Conservation (phyloP, 257 asterid species). For the Scutellaria barbata region DNA sequence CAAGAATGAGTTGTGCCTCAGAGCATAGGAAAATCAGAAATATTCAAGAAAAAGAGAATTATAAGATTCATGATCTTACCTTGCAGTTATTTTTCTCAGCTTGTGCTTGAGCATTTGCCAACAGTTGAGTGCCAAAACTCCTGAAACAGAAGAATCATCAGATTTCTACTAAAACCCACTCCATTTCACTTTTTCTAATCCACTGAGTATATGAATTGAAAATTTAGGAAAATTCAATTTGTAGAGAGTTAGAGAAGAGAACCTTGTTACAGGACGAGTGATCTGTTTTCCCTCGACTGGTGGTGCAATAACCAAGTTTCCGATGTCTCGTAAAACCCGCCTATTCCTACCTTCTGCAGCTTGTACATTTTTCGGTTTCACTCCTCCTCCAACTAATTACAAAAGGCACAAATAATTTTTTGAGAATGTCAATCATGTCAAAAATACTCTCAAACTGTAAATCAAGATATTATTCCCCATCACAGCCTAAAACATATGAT, state of each 20-base stretch:
- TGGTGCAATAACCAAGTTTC: constrained; percentile 57
- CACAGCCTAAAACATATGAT: too few species aligned
- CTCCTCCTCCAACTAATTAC: constrained; percentile 47
- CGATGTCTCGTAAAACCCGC: constrained; percentile 73
- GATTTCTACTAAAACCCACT: background rate
- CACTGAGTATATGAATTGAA: too few species aligned
- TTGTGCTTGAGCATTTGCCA: constrained; percentile 45
- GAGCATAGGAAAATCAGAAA: background rate
- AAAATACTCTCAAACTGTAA: constrained; percentile 1
- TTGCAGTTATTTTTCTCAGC: constrained; percentile 44
- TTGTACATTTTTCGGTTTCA: constrained; percentile 52
- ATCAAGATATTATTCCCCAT: background rate
- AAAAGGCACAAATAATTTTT: background rate
- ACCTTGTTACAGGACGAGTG: constrained; percentile 48
- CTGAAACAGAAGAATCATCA: constrained; percentile 30
- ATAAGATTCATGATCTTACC: constrained; percentile 26
- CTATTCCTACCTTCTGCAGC: constrained; percentile 52
- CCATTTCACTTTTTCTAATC: too few species aligned
- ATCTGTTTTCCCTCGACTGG: constrained; percentile 40
- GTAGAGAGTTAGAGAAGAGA: background rate
- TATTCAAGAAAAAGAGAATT: background rate
- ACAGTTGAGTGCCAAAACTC: constrained; percentile 38
- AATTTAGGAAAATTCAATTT: too few species aligned
- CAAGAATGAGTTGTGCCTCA: background rate
- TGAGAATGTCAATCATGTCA: background rate